Conservation (phyloP, 139 green algal genomes). For the Coccomyxa sp. region DNA sequence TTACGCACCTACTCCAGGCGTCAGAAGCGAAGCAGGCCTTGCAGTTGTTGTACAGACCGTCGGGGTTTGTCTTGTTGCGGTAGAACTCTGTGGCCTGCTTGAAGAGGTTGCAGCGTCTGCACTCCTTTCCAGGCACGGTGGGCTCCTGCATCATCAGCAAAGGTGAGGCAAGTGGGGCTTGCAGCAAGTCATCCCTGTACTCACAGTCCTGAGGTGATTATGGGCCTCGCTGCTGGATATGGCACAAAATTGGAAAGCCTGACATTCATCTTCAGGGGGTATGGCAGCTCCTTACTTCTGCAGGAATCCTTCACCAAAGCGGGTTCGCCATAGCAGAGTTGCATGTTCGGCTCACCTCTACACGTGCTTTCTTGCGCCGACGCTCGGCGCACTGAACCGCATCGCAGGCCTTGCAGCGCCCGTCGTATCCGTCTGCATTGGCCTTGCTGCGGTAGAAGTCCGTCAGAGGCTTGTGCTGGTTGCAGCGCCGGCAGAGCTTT, state of each 20-base stretch:
- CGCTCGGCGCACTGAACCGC: conserved; percentile 18
- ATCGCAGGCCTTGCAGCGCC: conserved; percentile 25
- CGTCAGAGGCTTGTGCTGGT: conserved; percentile 10
- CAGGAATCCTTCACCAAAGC: no score
- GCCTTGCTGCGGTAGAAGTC: conserved; percentile 28
- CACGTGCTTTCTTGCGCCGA: conserved; percentile 6
- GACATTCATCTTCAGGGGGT: no score
- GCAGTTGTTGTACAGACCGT: conserved; percentile 32
- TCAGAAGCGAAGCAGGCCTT: conserved; percentile 17
- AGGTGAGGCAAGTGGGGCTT: no score
- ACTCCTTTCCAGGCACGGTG: conserved; percentile 16
- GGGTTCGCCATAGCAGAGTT: no score
- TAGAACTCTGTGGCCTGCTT: conserved; percentile 22
- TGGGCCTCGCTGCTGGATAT: no score
- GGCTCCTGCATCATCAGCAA: conserved; percentile 4
- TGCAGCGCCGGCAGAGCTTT: conserved; percentile 20
- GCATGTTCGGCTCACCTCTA: no score
- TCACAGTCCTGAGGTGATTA: no score
- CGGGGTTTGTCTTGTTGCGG: conserved; percentile 22
- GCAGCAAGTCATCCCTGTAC: no score
- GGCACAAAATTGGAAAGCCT: no score
- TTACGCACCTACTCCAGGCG: not conserved
- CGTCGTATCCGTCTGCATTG: conserved; percentile 22
- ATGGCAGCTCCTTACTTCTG: no score
- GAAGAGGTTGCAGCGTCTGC: conserved; percentile 7